These are phyloP conservation scores for Rickenella mellea DNA, from an alignment of 768 basidiomycete genomes.

Conservation along the genomic window DNA sequence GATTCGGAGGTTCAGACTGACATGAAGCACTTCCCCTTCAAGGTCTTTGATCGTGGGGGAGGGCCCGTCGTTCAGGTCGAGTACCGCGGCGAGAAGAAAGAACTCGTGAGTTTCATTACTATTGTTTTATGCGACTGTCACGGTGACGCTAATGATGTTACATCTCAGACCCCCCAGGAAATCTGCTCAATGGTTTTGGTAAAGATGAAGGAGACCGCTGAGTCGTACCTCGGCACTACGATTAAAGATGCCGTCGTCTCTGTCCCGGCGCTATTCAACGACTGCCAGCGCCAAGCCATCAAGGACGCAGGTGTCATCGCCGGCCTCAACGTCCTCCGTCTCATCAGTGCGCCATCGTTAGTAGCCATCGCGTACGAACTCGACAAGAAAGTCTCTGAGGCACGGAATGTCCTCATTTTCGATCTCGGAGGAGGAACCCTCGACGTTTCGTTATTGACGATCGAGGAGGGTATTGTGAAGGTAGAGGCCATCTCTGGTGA, in stretches of 20 bases:
- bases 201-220: constrained; percentile 98
- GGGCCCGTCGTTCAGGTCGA: constrained; percentile 85
- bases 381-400: constrained; percentile 84
- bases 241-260: constrained; percentile 91
- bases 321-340: constrained; percentile 92
- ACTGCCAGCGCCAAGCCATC: constrained; percentile 96
- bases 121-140: constrained; percentile 28
- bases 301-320: constrained; percentile 95
- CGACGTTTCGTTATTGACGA: constrained; percentile 93
- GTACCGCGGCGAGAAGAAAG: constrained; percentile 90
- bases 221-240: constrained; percentile 84
- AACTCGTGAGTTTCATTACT: constrained; percentile 58
- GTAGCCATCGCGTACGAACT: constrained; percentile 98
- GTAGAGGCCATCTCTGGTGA: constrained; percentile 98
- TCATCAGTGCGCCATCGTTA: constrained; percentile 98
- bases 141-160: constrained; percentile 26
- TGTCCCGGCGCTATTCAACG: constrained; percentile 97
- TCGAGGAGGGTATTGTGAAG: constrained; percentile 96
- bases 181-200: constrained; percentile 95
- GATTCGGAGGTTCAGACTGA: constrained; percentile 74
- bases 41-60: constrained; percentile 73
- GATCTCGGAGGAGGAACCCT: constrained; percentile 98
- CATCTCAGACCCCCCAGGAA: constrained; percentile 79
- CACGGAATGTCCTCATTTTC: constrained; percentile 95
- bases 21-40: constrained; percentile 90